Percentiles rank a stretch among this genome's conserved stretches.
Conservation (phyloP, 148 eudicot genomes). For the Chenopodium berlandieri region DNA sequence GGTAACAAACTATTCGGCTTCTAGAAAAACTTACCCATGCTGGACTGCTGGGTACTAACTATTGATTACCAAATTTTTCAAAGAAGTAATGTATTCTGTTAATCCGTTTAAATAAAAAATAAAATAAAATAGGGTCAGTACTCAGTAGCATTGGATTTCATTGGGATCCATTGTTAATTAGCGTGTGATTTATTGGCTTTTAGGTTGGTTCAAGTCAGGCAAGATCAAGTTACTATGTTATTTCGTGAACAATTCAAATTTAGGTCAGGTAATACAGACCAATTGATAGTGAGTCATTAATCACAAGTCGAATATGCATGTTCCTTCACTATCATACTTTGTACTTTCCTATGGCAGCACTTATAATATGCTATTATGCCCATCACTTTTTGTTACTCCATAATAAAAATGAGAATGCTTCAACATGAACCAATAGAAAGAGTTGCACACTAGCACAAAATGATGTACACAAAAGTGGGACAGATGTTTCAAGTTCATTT, state of each 20-base stretch:
- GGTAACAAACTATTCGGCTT: too few species aligned
- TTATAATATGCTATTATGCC: background rate
- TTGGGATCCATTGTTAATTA: background rate
- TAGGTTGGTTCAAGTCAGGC: too few species aligned
- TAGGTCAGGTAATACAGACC: too few species aligned
- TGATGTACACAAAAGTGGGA: background rate
- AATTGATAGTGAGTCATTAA: background rate
- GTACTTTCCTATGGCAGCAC: too few species aligned
- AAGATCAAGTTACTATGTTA: background rate
- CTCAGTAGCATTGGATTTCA: background rate
- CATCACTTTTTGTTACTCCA: background rate
- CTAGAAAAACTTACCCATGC: too few species aligned
- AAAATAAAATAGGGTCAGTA: too few species aligned
- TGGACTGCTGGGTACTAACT: too few species aligned
- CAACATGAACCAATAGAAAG: background rate
- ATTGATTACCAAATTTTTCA: too few species aligned
- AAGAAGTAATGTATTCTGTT: background rate
- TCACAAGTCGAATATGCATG: background rate
- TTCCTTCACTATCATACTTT: background rate
- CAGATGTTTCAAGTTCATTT: too few species aligned
- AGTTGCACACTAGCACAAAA: background rate
- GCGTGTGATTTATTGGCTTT: background rate
- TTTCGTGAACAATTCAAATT: background rate
- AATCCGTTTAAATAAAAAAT: too few species aligned
- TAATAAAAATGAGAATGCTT: background rate